A percentile compares a stretch with the other conserved stretches of the same genome.
Conservation (phyloP, 805 yeast species). For the Debaryomyces hansenii region DNA sequence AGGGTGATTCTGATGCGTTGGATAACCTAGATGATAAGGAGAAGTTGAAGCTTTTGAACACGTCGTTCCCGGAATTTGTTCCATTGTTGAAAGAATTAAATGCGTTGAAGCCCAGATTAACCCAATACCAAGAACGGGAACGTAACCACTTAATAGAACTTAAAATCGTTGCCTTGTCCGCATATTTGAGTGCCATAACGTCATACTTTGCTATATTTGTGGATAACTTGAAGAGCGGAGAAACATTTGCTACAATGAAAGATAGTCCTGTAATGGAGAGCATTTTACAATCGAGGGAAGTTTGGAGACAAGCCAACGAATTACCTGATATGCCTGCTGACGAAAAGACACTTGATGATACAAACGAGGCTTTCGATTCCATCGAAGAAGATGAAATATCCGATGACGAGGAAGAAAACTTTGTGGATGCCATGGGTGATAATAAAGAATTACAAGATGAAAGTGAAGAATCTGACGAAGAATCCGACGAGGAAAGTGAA, state of each 20-base stretch:
- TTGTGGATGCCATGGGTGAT: slow-evolving; percentile 11
- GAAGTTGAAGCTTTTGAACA: slow-evolving; percentile 52
- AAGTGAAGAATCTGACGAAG: slow-evolving; percentile 16
- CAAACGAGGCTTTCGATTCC: slow-evolving; percentile 5
- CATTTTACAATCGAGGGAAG: slow-evolving; percentile 75
- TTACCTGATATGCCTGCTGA: slow-evolving; percentile 31
- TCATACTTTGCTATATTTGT: slow-evolving; percentile 77
- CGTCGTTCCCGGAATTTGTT: slow-evolving; percentile 78
- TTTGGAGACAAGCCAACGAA: slow-evolving; percentile 81
- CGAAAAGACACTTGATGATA: slow-evolving; percentile 3
- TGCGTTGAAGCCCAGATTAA: slow-evolving; percentile 16
- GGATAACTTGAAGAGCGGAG: slow-evolving; percentile 54
- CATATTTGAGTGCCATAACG: slow-evolving; percentile 76
- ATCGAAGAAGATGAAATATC: slow-evolving; percentile 4
- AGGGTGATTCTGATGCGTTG: slow-evolving; percentile 29
- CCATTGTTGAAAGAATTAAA: slow-evolving; percentile 69
- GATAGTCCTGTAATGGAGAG: slow-evolving; percentile 90
- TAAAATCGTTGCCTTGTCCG: slow-evolving; percentile 68
- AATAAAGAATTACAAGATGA: slow-evolving; percentile 13
- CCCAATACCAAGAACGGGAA: slow-evolving; percentile 9
- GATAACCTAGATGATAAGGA: slow-evolving; percentile 50
- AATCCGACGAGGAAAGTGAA: slow-evolving; percentile 16
- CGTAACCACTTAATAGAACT: slow-evolving; percentile 41
- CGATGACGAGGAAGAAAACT: slow-evolving; percentile 10
- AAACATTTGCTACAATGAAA: slow-evolving; percentile 60